Evolutionary conservation across 2,329 filamentous ascomycete genomes (phyloP).

Genomic region (Sarocladiaceae sp.): DNA sequence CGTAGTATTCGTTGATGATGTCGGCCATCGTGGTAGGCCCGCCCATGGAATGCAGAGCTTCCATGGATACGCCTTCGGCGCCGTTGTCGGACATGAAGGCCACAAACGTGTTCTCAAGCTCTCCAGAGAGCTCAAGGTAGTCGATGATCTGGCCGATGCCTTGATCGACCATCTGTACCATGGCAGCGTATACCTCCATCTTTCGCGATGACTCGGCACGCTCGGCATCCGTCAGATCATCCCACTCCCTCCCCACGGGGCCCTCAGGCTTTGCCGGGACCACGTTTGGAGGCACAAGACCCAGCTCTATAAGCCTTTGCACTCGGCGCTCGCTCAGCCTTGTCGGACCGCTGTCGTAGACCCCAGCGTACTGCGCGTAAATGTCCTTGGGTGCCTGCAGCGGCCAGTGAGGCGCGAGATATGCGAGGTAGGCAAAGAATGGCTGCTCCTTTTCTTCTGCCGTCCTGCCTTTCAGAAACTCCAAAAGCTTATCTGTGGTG

Average conservation of each 20-base stretch:
- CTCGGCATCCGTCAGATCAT: slow-evolving; percentile 34
- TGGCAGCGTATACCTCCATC: slow-evolving; percentile 42
- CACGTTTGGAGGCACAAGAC: slow-evolving; percentile 49
- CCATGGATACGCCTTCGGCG: slow-evolving; percentile 49
- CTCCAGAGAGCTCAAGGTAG: slow-evolving; percentile 38
- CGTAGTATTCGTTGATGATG: slow-evolving; percentile 34
- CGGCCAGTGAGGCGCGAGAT: slow-evolving; percentile 59
- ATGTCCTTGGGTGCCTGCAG: slow-evolving; percentile 51
- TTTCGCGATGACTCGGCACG: slow-evolving; percentile 13
- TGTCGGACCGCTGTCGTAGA: slow-evolving; percentile 56
- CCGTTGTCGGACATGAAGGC: slow-evolving; percentile 50
- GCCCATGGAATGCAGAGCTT: slow-evolving; percentile 49
- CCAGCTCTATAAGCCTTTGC: slow-evolving; percentile 48
- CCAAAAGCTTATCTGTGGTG: slow-evolving; percentile 45
- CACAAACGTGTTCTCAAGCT: slow-evolving; percentile 48
- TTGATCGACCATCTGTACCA: slow-evolving; percentile 46
- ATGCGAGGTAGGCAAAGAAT: slow-evolving; percentile 56
- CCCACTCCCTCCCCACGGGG: slow-evolving; percentile 39
- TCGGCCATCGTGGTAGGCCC: slow-evolving; percentile 13
- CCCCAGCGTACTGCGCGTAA: slow-evolving; percentile 49
- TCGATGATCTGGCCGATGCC: slow-evolving; percentile 44
- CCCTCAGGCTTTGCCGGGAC: slow-evolving; percentile 30
- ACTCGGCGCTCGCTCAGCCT: slow-evolving; percentile 47
- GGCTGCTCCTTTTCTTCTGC: slow-evolving; percentile 29
- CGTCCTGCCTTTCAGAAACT: slow-evolving; percentile 45